phyloP scores from a whole-genome alignment of 495 filamentous ascomycete species.

The Neurospora sp. region DNA sequence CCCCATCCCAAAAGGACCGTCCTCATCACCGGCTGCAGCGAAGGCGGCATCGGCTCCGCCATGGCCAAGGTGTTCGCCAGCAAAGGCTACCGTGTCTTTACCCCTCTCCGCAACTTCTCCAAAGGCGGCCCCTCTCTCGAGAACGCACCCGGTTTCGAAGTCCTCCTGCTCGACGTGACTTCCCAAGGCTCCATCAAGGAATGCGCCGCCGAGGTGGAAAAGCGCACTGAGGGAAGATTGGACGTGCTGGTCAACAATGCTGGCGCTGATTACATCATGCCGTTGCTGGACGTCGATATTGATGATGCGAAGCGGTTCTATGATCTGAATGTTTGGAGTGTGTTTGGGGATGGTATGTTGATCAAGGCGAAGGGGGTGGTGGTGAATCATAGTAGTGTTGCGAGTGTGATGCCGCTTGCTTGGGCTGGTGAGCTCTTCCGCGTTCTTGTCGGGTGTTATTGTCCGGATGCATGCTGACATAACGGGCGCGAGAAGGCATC shows the following conservation, averaged over 20 bases:
- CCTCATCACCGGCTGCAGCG: slow-evolving; percentile 40
- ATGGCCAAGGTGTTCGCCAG: slow-evolving; percentile 38
- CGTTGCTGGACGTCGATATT: slow-evolving; percentile 35
- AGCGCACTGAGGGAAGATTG: slow-evolving; percentile 28
- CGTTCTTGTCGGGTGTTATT: no score
- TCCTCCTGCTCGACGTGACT: slow-evolving; percentile 40
- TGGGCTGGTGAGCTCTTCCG: slow-evolving; percentile 8
- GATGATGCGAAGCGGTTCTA: slow-evolving; percentile 33
- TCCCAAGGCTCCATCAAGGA: slow-evolving; percentile 27
- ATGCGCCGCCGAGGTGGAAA: slow-evolving; percentile 20
- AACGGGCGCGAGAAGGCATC: slow-evolving; percentile 3
- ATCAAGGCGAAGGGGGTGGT: slow-evolving; percentile 38
- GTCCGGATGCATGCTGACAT: background rate
- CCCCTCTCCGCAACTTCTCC: slow-evolving; percentile 37
- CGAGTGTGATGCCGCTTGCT: background rate
- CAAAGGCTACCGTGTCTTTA: slow-evolving; percentile 44
- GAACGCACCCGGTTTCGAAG: slow-evolving; percentile 29
- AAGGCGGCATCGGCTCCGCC: slow-evolving; percentile 45
- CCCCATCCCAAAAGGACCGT: background rate
- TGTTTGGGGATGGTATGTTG: slow-evolving; percentile 40
- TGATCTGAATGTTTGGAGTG: slow-evolving; percentile 44
- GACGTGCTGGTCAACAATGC: slow-evolving; percentile 48
- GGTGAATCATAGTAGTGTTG: slow-evolving; percentile 40
- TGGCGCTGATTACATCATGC: slow-evolving; percentile 30
- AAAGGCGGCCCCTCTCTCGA: slow-evolving; percentile 29